These are phyloP conservation scores for Leishmania tarentolae DNA, from an alignment of 208 protist species.

Conservation along the genomic window DNA sequence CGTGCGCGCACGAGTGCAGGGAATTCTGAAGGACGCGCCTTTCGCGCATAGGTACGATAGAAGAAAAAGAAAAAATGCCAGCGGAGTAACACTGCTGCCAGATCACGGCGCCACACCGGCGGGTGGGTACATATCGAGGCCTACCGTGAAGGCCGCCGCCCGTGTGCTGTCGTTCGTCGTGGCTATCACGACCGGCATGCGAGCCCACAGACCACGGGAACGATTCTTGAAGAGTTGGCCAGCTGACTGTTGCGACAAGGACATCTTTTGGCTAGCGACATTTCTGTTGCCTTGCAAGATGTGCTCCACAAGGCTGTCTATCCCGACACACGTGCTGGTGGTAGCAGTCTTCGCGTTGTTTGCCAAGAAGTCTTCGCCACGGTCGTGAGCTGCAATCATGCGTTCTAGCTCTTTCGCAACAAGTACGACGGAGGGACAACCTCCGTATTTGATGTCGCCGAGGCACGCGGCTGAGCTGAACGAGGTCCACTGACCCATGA, in stretches of 20 bases:
- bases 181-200: conserved; percentile 54
- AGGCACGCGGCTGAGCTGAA: neutral
- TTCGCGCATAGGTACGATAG: neutral
- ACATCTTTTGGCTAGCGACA: neutral
- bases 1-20: neutral
- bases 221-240: conserved; percentile 58
- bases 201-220: conserved; percentile 45
- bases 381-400: conserved; percentile 34
- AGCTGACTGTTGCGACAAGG: neutral
- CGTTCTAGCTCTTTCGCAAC: conserved; percentile 63
- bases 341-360: neutral
- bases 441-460: neutral
- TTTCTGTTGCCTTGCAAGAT: conserved; percentile 26
- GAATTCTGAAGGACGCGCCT: neutral
- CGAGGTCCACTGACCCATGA: conserved; percentile 4
- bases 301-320: conserved; percentile 43
- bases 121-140: conserved; percentile 66
- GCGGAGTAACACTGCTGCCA: neutral
- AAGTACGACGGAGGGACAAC: conserved; percentile 32
- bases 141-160: conserved; percentile 53
- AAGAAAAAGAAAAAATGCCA: neutral
- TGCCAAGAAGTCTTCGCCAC: conserved; percentile 15
- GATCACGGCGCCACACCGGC: conserved; percentile 16
- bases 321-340: conserved; percentile 7
- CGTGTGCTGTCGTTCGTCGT: conserved; percentile 60